These are phyloP conservation scores for Mycena rebaudengoi DNA, from an alignment of 768 basidiomycete genomes.

Conservation along the genomic window DNA sequence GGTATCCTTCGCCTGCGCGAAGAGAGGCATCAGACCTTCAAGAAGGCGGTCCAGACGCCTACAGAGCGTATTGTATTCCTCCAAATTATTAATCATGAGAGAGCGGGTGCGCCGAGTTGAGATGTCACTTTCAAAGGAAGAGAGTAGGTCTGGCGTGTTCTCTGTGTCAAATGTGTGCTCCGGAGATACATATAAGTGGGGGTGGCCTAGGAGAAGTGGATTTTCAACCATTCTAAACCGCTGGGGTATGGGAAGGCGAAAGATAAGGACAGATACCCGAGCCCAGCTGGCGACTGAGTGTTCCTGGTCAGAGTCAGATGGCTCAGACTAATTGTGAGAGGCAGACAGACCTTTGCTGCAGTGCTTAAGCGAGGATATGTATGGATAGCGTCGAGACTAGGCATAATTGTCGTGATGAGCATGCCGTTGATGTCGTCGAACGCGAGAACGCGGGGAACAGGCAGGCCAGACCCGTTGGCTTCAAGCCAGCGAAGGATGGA, in stretches of 20 bases:
- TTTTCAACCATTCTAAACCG: background rate
- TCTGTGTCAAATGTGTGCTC: background rate
- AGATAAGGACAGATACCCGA: background rate
- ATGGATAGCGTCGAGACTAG: conserved; percentile 1
- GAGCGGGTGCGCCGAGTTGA: conserved; percentile 3
- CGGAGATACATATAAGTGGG: background rate
- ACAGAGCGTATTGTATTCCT: background rate
- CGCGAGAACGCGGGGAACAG: conserved; percentile 6
- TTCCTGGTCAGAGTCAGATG: background rate
- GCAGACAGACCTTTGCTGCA: background rate
- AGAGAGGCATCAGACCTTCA: background rate
- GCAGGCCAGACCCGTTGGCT: background rate
- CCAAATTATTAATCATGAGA: background rate
- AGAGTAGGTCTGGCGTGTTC: background rate
- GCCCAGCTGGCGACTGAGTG: conserved; percentile 10
- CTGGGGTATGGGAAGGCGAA: conserved; percentile 1
- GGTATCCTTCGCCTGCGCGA: background rate
- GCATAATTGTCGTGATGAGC: conserved; percentile 1
- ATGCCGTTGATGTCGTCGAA: background rate
- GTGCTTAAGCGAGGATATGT: conserved; percentile 2
- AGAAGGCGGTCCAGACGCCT: background rate
- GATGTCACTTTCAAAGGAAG: conserved; percentile 1
- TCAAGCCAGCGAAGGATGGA: conserved; percentile 9
- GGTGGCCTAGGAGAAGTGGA: background rate
- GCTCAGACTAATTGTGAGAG: background rate